phyloP scores from a whole-genome alignment of 2,329 filamentous ascomycete genomes.

The Alternaria sp. region DNA sequence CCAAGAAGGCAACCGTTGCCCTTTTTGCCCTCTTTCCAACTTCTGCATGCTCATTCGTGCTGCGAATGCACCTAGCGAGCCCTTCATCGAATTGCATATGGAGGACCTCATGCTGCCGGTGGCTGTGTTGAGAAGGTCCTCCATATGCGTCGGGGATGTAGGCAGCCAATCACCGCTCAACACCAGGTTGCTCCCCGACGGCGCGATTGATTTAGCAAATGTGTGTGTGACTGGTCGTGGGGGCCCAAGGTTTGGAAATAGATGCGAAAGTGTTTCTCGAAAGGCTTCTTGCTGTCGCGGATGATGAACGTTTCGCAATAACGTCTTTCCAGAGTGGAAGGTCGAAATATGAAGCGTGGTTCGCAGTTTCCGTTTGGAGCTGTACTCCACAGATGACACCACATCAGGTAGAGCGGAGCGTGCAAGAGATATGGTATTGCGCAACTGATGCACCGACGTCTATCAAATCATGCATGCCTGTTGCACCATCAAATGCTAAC shows the following conservation, averaged over 20 bases:
- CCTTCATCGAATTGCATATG: slow-evolving; percentile 12
- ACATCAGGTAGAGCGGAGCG: neutral
- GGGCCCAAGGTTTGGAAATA: neutral
- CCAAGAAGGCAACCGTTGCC: slow-evolving; percentile 15
- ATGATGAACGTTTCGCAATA: neutral
- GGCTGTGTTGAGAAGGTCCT: slow-evolving; percentile 21
- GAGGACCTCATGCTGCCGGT: slow-evolving; percentile 13
- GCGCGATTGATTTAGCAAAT: slow-evolving; percentile 7
- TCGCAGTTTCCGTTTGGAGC: neutral
- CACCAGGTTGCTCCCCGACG: slow-evolving; percentile 4
- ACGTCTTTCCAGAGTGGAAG: neutral
- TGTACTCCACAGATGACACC: neutral
- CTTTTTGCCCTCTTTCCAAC: slow-evolving; percentile 8
- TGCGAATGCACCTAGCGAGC: slow-evolving; percentile 7
- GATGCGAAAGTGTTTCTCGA: neutral
- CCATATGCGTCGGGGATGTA: slow-evolving; percentile 6
- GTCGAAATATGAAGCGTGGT: neutral
- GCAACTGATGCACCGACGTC: neutral
- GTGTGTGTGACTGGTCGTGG: slow-evolving; percentile 11
- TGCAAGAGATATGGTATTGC: neutral
- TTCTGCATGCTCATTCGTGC: slow-evolving; percentile 10
- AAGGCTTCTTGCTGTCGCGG: neutral
- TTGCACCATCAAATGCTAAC: slow-evolving; percentile 10
- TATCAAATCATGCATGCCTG: slow-evolving; percentile 7
- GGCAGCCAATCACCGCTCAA: slow-evolving; percentile 8